Evolutionary conservation across 2,329 filamentous ascomycete genomes (phyloP).

Genomic region (Colletotrichum musicola): DNA sequence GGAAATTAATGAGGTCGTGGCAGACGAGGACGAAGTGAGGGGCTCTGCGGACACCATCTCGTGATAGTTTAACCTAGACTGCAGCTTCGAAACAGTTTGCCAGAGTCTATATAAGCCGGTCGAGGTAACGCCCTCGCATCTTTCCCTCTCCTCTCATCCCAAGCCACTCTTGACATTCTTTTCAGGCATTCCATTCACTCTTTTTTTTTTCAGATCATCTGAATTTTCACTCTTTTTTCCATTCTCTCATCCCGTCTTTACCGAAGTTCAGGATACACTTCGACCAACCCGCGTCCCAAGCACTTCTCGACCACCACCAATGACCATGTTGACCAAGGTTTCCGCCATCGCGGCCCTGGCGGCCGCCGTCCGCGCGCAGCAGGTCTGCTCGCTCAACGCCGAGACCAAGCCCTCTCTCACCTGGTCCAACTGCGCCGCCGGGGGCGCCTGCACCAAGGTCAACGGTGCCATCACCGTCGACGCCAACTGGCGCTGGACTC

Average conservation of each 20-base stretch:
- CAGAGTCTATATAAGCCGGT: constrained; percentile 35
- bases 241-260: constrained; percentile 16
- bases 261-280: neutral
- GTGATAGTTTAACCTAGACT: constrained; percentile 27
- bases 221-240: constrained; percentile 10
- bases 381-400: constrained; percentile 60
- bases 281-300: neutral
- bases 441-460: constrained; percentile 63
- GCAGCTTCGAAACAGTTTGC: constrained; percentile 17
- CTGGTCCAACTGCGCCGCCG: constrained; percentile 65
- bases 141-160: neutral
- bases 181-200: constrained; percentile 6
- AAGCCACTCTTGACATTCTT: constrained; percentile 17
- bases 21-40: neutral
- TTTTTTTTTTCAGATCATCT: constrained; percentile 23
- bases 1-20: constrained; percentile 5
- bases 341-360: constrained; percentile 54
- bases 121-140: constrained; percentile 1
- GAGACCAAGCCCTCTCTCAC: constrained; percentile 67
- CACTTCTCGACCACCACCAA: neutral
- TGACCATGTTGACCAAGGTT: constrained; percentile 43
- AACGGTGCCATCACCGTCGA: constrained; percentile 67
- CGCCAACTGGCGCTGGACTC: constrained; percentile 73
- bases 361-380: constrained; percentile 56
- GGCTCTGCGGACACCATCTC: constrained; percentile 1